phyloP scores from a whole-genome alignment of 169 alveolate species.

The Haemoproteus tartakovskyi region DNA sequence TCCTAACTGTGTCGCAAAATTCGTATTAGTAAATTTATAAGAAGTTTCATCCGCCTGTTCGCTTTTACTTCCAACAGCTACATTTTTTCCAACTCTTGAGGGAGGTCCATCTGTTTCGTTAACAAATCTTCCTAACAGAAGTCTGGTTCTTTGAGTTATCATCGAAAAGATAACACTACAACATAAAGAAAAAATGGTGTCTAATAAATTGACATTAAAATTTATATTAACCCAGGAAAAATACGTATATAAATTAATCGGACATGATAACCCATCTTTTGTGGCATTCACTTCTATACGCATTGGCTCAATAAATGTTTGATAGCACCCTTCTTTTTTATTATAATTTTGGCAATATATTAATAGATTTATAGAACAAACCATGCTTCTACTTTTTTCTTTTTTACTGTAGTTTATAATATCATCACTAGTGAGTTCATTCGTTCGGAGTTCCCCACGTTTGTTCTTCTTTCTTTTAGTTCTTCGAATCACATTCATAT shows the following conservation, averaged over 20 bases:
- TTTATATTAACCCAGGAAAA: constrained; percentile 61
- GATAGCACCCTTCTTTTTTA: constrained; percentile 54
- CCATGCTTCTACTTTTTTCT: constrained; percentile 29
- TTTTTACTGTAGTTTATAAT: constrained; percentile 31
- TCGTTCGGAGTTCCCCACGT: constrained; percentile 8
- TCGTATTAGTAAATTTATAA: constrained; percentile 15
- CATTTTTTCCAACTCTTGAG: no score
- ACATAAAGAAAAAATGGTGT: constrained; percentile 45
- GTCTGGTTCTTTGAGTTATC: constrained; percentile 58
- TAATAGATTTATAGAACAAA: constrained; percentile 33
- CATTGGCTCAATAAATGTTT: constrained; percentile 56
- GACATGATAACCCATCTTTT: constrained; percentile 24
- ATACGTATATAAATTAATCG: constrained; percentile 46
- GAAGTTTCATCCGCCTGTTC: constrained; percentile 36
- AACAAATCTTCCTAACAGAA: constrained; percentile 37
- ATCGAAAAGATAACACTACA: constrained; percentile 62
- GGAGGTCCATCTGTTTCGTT: constrained; percentile 36
- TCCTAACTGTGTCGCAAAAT: no score
- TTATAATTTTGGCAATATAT: constrained; percentile 50
- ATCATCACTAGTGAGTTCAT: constrained; percentile 17
- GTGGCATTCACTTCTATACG: constrained; percentile 40
- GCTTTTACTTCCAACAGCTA: constrained; percentile 6
- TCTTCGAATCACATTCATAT: not conserved
- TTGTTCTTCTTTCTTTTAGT: constrained; percentile 9
- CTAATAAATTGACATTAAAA: constrained; percentile 35